These are phyloP conservation scores for Beta lomatogona DNA, from an alignment of 179 eudicot genomes.

Conservation along the genomic window DNA sequence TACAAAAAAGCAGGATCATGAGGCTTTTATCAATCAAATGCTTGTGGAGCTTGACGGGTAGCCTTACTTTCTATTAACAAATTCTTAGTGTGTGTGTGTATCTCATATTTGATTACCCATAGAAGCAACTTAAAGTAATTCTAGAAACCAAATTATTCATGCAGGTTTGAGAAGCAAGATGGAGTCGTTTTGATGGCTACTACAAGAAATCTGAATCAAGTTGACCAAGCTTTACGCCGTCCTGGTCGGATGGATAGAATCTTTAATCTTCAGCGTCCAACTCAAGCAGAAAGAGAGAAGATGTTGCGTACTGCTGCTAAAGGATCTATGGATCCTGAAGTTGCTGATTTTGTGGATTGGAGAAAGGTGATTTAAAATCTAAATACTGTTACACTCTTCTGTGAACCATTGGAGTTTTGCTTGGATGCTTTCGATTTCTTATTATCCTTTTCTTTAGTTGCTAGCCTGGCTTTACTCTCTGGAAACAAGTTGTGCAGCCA, in stretches of 20 bases:
- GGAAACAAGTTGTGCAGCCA: background rate
- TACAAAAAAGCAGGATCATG: constrained; percentile 94
- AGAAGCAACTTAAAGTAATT: background rate
- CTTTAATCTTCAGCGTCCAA: constrained; percentile 79
- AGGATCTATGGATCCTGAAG: constrained; percentile 81
- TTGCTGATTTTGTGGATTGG: constrained; percentile 86
- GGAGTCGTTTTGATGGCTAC: constrained; percentile 99
- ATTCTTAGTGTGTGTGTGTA: background rate
- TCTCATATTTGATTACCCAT: background rate
- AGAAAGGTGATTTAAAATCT: constrained; percentile 52
- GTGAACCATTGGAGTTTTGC: background rate
- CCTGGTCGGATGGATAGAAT: constrained; percentile 99
- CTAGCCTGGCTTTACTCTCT: background rate
- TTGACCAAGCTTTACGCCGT: constrained; percentile 88
- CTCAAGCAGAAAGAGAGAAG: constrained; percentile 83
- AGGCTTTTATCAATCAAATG: constrained; percentile 94
- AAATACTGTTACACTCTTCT: background rate
- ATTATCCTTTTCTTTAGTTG: background rate
- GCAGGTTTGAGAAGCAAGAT: constrained; percentile 96
- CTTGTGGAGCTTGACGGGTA: constrained; percentile 99
- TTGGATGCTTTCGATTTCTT: background rate
- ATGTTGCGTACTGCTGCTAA: constrained; percentile 68
- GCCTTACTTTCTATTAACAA: constrained; percentile 2
- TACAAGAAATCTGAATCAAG: constrained; percentile 66
- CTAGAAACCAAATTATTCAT: constrained; percentile 16